Base-by-base conservation (phyloP, 495 filamentous ascomycete genomes). In the Lichina pygmaea region DNA sequence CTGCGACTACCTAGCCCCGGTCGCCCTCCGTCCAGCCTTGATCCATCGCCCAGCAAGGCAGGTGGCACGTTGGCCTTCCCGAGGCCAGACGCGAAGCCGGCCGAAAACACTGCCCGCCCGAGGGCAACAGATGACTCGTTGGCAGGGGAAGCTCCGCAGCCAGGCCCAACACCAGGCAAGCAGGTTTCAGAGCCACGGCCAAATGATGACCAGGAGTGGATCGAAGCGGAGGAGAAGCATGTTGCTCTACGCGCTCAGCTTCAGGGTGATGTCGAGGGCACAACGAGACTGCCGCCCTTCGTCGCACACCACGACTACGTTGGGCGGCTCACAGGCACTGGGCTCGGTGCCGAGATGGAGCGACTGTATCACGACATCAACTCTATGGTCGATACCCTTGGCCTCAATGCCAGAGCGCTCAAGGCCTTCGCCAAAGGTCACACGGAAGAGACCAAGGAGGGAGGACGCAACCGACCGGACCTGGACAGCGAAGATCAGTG, bases 381-480 rank as follows among this genome's bases (percentile, higher is more conserved):
- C 57, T 80, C 78, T 10, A 99, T 95, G 89, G 70, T 95, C 31
- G 85, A 94, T 54, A 85, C 80, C 2, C 58, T 94, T 15, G 91
- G 86, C 7, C 66, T 95, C 33, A 94, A 94, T 57, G 74, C 78
- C 30, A 74, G 81, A 6, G 71, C 75, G 9, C 58, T 99, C 30
- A 62, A 72, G 41, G 67, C 71, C 0, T 99, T 82, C 55, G 66
- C 81, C 30, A 62, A 65, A 34, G 76, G 73, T 16, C 78, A 86
- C 46, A 62, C 51, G 0, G 56, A 67, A 33, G 56, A 69, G 33
- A 61, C 61, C 44, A 64, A 73, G 45, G 54, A 62, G 16, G 58
- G 55, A 13, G 60, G 62, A 2, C 66, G 75, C 46, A 55, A 56
- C 2, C 59, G 66, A 37, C 61, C 72, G 41, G 66, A 79, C 47